Evolutionary conservation across 2,329 filamentous ascomycete genomes (phyloP), one percentile per base, ranked within the genome.

Genomic region (Plenodomus biglobosus): DNA sequence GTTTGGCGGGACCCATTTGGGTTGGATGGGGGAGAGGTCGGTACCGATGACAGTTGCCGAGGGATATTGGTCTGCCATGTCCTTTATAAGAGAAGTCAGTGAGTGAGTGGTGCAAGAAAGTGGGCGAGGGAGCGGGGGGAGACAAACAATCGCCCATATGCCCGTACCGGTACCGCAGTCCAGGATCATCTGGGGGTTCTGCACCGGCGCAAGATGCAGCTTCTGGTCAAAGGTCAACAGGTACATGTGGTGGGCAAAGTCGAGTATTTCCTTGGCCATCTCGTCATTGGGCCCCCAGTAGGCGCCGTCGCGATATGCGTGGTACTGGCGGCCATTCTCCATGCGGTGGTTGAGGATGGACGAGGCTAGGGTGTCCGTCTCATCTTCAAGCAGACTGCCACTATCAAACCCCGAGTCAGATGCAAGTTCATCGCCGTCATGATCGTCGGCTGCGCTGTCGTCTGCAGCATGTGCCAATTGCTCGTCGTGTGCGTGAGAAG

Each of bases 11-110:
- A 78, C 73, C 69, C 73, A 75, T 46, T 64, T 61, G 3, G 76
- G 77, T 53, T 80, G 78, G 40, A 79, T 79, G 32, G 77, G 76
- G 0, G 73, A 76, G 38, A 79, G 71, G 55, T 79, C 77, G 18
- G 71, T 75, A 34, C 77, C 78, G 3, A 72, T 72, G 41, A 68
- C 62, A 16, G 50, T 58, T 7, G 63, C 65, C 36, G 59, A 59
- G 32, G 64, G 60, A 42, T 64, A 64, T 35, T 65, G 62, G 37
- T 69, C 63, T 22, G 63, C 57, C 53, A 64, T 64, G 38, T 64
- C 61, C 56, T 59, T n/a, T n/a, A n/a, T n/a, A n/a, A 37, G n/a
- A 18, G 7, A 46, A 8, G 35, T 37, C 35, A 37, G 35, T 15
- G 18, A 3, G 13, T n/a, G n/a, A n/a, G n/a, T n/a, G n/a, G n/a